phyloP scores from a whole-genome alignment of 352 stramenopile species.

The Globisporangium sylvaticum region DNA sequence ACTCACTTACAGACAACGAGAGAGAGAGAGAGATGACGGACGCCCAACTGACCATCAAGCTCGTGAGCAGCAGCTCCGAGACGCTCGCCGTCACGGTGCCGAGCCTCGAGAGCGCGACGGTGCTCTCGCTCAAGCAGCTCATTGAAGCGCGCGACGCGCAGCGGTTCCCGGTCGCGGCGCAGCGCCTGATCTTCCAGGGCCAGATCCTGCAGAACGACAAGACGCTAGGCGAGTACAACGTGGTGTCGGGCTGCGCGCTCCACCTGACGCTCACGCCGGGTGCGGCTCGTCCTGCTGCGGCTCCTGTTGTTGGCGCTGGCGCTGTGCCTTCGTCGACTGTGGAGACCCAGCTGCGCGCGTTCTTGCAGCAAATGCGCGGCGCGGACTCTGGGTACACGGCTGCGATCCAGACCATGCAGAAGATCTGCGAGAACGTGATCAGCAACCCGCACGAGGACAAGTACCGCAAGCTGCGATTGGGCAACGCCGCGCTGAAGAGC shows the following conservation, averaged over 20 bases:
- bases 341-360: slow-evolving; percentile 33
- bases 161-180: slow-evolving; percentile 58
- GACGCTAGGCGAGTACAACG: slow-evolving; percentile 57
- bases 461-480: slow-evolving; percentile 69
- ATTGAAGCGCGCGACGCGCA: slow-evolving; percentile 51
- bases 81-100: slow-evolving; percentile 40
- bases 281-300: slow-evolving; percentile 18
- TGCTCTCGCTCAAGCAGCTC: slow-evolving; percentile 60
- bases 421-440: slow-evolving; percentile 83
- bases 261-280: slow-evolving; percentile 62
- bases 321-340: slow-evolving; percentile 9
- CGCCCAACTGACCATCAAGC: slow-evolving; percentile 60
- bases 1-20: background rate
- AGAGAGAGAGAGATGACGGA: background rate
- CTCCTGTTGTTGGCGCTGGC: slow-evolving; percentile 3
- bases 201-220: slow-evolving; percentile 81
- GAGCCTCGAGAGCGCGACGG: slow-evolving; percentile 39
- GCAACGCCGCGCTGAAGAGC: slow-evolving; percentile 60
- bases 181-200: slow-evolving; percentile 86
- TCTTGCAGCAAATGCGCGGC: slow-evolving; percentile 55
- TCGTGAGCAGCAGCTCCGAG: slow-evolving; percentile 64
- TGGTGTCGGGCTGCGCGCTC: slow-evolving; percentile 55
- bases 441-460: slow-evolving; percentile 69
- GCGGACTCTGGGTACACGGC: slow-evolving; percentile 38
- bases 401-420: slow-evolving; percentile 66